phyloP scores from a whole-genome alignment of 176 grass and related monocot species.

The Musa beccarii region DNA sequence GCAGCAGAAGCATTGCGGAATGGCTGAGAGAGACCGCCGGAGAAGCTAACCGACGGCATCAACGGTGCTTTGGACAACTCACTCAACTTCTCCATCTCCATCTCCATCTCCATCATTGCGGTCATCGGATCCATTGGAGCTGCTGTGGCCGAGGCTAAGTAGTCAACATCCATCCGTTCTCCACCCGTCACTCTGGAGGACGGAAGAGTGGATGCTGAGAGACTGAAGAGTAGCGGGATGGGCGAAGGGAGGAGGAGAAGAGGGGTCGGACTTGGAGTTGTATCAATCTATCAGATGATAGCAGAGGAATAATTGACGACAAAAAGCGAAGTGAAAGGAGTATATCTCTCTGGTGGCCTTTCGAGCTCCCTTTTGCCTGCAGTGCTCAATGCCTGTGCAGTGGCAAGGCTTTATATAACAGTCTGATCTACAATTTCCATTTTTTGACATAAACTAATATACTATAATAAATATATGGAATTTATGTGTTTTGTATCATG shows the following conservation, averaged over 20 bases:
- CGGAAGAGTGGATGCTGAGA: neutral
- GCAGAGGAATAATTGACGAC: neutral
- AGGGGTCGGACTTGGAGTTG: neutral
- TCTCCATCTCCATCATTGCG: constrained; percentile 14
- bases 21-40: neutral
- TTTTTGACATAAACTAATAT: too few species aligned
- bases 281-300: neutral
- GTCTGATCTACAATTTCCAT: too few species aligned
- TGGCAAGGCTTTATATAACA: constrained; percentile 1
- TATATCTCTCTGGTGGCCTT: neutral
- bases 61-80: neutral
- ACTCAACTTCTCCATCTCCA: constrained; percentile 16
- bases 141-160: neutral
- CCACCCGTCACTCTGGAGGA: neutral
- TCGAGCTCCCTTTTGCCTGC: neutral
- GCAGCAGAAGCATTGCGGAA: too few species aligned
- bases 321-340: neutral
- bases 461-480: too few species aligned
- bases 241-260: neutral
- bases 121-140: neutral
- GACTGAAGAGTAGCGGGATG: neutral
- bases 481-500: too few species aligned
- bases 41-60: neutral
- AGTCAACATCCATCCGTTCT: constrained; percentile 7
- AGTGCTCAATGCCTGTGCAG: neutral